Conservation (phyloP, 768 basidiomycete genomes). For the Boletus vinaceobasis region DNA sequence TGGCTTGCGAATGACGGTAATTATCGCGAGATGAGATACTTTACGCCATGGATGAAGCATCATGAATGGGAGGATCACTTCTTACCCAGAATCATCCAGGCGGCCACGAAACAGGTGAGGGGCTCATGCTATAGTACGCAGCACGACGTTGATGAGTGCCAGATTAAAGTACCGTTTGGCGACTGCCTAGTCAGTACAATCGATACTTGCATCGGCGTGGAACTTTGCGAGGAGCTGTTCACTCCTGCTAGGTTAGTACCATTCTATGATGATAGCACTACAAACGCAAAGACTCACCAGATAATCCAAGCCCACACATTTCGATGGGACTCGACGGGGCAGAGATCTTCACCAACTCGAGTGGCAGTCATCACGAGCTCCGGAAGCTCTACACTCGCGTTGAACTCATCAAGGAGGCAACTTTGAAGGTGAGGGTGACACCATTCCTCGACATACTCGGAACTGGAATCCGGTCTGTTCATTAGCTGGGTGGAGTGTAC, state of each 20-base stretch:
- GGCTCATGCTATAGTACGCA: not conserved
- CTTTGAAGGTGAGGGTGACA: slow-evolving; percentile 64
- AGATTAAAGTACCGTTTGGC: slow-evolving; percentile 92
- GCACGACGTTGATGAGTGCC: not conserved
- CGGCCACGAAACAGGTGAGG: slow-evolving; percentile 81
- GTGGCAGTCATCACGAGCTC: slow-evolving; percentile 96
- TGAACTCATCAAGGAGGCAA: slow-evolving; percentile 96
- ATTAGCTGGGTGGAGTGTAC: slow-evolving; percentile 91
- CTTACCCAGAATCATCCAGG: slow-evolving; percentile 84
- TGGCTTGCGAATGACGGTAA: slow-evolving; percentile 99
- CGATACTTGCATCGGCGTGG: slow-evolving; percentile 96
- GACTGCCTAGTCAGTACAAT: slow-evolving; percentile 90
- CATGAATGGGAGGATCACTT: slow-evolving; percentile 89
- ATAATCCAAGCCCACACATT: slow-evolving; percentile 77
- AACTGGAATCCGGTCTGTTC: not conserved
- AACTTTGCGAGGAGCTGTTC: slow-evolving; percentile 96
- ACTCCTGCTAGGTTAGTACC: slow-evolving; percentile 80
- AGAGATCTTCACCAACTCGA: slow-evolving; percentile 98
- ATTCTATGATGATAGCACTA: not conserved
- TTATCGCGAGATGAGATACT: slow-evolving; percentile 86
- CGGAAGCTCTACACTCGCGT: slow-evolving; percentile 91
- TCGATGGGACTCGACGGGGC: slow-evolving; percentile 98
- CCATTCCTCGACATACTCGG: not conserved
- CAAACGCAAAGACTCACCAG: not conserved
- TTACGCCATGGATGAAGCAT: slow-evolving; percentile 93